These are phyloP conservation scores for Geotrichum europaeum DNA, from an alignment of 1,139 yeast species.

Conservation along the genomic window DNA sequence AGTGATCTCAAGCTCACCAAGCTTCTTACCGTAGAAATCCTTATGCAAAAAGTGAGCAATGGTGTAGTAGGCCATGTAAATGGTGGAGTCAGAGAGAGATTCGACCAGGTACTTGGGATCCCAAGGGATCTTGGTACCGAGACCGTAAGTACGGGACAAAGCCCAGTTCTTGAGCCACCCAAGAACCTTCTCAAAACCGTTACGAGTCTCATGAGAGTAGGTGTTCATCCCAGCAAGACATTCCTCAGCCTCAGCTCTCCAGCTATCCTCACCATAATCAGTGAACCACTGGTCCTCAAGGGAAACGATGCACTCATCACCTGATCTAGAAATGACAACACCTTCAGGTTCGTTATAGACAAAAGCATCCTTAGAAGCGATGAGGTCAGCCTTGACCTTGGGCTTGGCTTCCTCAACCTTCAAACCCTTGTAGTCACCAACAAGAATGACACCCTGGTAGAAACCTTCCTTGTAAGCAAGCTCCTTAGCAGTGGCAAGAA, in stretches of 20 bases:
- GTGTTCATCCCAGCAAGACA: slow-evolving; percentile 75
- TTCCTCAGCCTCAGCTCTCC: slow-evolving; percentile 84
- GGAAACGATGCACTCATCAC: slow-evolving; percentile 94
- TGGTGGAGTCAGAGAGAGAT: slow-evolving; percentile 91
- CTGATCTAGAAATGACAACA: slow-evolving; percentile 84
- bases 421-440: slow-evolving; percentile 82
- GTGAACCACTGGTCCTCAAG: slow-evolving; percentile 98
- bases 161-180: slow-evolving; percentile 99
- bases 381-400: slow-evolving; percentile 74
- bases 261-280: slow-evolving; percentile 91
- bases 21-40: slow-evolving; percentile 74
- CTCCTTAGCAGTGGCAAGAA: slow-evolving; percentile 89
- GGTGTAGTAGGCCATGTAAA: slow-evolving; percentile 95
- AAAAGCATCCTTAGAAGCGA: slow-evolving; percentile 74
- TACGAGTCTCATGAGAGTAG: slow-evolving; percentile 75
- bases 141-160: slow-evolving; percentile 90
- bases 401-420: slow-evolving; percentile 89
- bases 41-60: slow-evolving; percentile 78
- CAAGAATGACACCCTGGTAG: slow-evolving; percentile 77
- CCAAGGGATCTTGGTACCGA: slow-evolving; percentile 97
- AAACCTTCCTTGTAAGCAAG: slow-evolving; percentile 93
- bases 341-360: slow-evolving; percentile 94
- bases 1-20: slow-evolving; percentile 66
- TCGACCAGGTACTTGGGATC: slow-evolving; percentile 90
- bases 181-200: slow-evolving; percentile 89